Conservation (phyloP, 345 rosid genomes). For the Alliaria petiolata region DNA sequence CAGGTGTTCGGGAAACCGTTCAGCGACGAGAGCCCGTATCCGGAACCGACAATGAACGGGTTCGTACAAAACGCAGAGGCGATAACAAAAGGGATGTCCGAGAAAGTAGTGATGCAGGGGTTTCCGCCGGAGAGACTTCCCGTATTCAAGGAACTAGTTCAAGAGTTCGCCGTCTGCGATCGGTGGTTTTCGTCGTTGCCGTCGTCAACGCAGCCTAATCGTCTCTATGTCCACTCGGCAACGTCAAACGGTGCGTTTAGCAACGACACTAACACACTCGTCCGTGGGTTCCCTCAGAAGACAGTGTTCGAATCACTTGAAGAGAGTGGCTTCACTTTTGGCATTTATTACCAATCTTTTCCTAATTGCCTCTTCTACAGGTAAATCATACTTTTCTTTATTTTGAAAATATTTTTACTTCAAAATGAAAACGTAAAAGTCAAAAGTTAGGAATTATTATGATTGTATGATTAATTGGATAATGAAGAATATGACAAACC, state of each 20-base stretch:
- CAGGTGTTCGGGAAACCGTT: slow-evolving; percentile 60
- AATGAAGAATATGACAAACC: neutral
- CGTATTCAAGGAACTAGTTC: slow-evolving; percentile 52
- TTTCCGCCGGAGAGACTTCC: slow-evolving; percentile 63
- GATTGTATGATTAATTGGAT: neutral
- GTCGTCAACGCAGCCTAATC: slow-evolving; percentile 61
- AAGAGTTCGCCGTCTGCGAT: slow-evolving; percentile 69
- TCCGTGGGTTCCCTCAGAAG: slow-evolving; percentile 64
- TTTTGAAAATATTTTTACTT: neutral
- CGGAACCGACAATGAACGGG: slow-evolving; percentile 50
- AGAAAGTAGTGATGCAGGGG: slow-evolving; percentile 70
- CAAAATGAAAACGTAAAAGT: neutral
- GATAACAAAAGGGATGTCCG: slow-evolving; percentile 43
- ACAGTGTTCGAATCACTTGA: slow-evolving; percentile 69
- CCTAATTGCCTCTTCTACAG: slow-evolving; percentile 59
- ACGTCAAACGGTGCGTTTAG: slow-evolving; percentile 67
- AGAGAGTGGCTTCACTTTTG: slow-evolving; percentile 51
- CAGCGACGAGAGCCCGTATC: slow-evolving; percentile 21
- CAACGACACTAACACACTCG: slow-evolving; percentile 45
- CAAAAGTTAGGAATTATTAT: neutral
- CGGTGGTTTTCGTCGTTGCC: slow-evolving; percentile 79
- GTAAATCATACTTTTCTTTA: slow-evolving; percentile 20
- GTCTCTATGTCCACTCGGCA: slow-evolving; percentile 62
- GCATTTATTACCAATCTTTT: slow-evolving; percentile 56
- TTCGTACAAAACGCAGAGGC: slow-evolving; percentile 63